Evolutionary conservation across 352 stramenopile species (phyloP).

Genomic region (Elongisporangium senticosum): DNA sequence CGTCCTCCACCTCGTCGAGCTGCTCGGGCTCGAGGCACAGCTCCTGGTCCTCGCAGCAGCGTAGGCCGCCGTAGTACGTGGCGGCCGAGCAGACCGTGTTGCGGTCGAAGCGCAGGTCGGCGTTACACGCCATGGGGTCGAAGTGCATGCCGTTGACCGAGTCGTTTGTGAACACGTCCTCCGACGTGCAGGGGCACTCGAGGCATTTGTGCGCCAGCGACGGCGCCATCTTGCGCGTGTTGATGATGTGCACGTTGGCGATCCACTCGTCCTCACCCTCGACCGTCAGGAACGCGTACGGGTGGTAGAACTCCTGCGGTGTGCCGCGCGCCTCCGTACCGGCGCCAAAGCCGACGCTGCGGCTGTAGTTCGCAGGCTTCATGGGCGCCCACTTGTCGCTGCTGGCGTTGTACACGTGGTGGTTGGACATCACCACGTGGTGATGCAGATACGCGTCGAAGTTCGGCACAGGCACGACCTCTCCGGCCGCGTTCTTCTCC

Average conservation of each 20-base stretch:
- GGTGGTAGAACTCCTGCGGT: conserved; percentile 72
- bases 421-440: conserved; percentile 71
- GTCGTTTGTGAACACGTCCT: conserved; percentile 44
- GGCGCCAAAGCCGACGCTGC: conserved; percentile 71
- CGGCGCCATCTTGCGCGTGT: conserved; percentile 53
- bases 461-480: conserved; percentile 45
- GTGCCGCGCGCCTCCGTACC: conserved; percentile 76
- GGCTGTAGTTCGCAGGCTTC: conserved; percentile 66
- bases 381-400: conserved; percentile 55
- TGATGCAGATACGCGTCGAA: conserved; percentile 83
- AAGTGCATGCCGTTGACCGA: conserved; percentile 55
- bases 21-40: conserved; percentile 62
- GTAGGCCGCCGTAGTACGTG: conserved; percentile 65
- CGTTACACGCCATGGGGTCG: conserved; percentile 39
- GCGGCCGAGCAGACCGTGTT: conserved; percentile 59
- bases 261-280: conserved; percentile 75
- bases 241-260: conserved; percentile 80
- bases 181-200: conserved; percentile 71
- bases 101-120: conserved; percentile 55
- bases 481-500: conserved; percentile 45
- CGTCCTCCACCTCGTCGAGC: conserved; percentile 18
- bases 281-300: conserved; percentile 77
- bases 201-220: conserved; percentile 53
- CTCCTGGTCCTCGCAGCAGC: conserved; percentile 70
- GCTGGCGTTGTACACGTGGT: conserved; percentile 52